Percentiles rank a stretch among this genome's conserved stretches.
These are phyloP conservation scores for Verticillium alfalfae DNA, from an alignment of 2,329 filamentous ascomycete species.

Conservation along the genomic window DNA sequence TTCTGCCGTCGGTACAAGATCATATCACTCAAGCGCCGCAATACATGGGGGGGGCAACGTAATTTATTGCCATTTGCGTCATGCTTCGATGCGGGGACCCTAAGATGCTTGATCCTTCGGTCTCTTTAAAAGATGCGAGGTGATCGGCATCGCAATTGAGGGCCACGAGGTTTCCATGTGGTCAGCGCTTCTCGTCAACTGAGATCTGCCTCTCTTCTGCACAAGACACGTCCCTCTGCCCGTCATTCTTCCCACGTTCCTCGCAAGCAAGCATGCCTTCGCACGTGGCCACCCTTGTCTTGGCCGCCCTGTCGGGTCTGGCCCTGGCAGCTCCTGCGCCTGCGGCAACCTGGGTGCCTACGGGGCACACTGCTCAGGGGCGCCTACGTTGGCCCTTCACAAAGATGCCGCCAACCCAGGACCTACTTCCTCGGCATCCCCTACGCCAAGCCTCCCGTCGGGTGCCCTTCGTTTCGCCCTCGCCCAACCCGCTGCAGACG, in stretches of 20 bases:
- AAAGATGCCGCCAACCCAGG: slow-evolving; percentile 34
- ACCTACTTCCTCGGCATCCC: slow-evolving; percentile 50
- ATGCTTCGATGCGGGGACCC: background rate
- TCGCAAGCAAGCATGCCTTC: slow-evolving; percentile 1
- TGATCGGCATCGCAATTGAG: background rate
- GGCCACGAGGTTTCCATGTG: background rate
- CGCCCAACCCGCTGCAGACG: slow-evolving; percentile 42
- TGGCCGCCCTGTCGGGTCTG: background rate
- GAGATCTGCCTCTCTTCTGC: background rate
- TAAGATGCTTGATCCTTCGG: background rate
- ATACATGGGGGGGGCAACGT: background rate
- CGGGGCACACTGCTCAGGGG: slow-evolving; percentile 7
- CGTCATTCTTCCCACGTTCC: background rate
- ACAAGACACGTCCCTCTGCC: background rate
- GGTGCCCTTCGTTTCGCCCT: slow-evolving; percentile 46
- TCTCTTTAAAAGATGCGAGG: background rate
- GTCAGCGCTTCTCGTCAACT: background rate
- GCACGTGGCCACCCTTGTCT: slow-evolving; percentile 1
- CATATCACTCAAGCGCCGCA: background rate
- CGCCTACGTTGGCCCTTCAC: slow-evolving; percentile 34
- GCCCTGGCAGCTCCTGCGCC: background rate
- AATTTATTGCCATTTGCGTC: background rate
- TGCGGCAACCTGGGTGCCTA: background rate
- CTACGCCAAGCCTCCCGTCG: slow-evolving; percentile 47
- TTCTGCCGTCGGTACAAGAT: background rate